These are phyloP conservation scores for Fusarium continuum DNA, from an alignment of 2,329 filamentous ascomycete species.

Conservation along the genomic window DNA sequence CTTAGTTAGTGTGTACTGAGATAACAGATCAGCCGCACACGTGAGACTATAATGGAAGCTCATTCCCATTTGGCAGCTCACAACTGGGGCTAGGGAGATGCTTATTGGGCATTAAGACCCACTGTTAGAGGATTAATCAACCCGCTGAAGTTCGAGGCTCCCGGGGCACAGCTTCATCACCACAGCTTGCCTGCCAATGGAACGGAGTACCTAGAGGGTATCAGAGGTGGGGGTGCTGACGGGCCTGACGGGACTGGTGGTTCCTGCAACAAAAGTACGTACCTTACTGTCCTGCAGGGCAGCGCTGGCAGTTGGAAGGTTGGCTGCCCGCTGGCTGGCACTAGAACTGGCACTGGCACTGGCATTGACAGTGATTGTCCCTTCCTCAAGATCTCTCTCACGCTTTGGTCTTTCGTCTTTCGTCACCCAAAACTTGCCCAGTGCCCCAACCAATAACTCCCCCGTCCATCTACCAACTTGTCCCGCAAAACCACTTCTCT, in stretches of 20 bases:
- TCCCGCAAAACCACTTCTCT: conserved; percentile 44
- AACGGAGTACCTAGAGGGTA: too few relatives aligned
- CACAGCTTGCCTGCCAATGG: too few relatives aligned
- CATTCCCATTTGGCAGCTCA: conserved; percentile 4
- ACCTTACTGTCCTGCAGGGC: neutral
- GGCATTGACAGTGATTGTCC: conserved; percentile 19
- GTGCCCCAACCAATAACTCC: conserved; percentile 39
- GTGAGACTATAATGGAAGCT: conserved; percentile 1
- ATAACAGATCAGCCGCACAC: too few relatives aligned
- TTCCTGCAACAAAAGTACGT: conserved; percentile 10
- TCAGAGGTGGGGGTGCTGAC: neutral
- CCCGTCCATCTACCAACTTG: conserved; percentile 36
- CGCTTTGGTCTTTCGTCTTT: too few relatives aligned
- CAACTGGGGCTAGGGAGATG: neutral
- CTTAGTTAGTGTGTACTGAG: too few relatives aligned
- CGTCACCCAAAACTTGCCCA: conserved; percentile 46
- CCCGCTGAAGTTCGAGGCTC: conserved; percentile 23
- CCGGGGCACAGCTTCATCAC: conserved; percentile 21
- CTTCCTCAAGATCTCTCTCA: conserved; percentile 42
- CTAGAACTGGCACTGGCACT: conserved; percentile 5
- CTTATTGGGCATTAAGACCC: conserved; percentile 18
- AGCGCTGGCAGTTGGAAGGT: conserved; percentile 2
- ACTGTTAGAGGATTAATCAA: neutral
- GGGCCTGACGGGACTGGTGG: too few relatives aligned
- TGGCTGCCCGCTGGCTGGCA: neutral